Evolutionary conservation across 305 asterid species (phyloP), one percentile per base, ranked within the genome.

Genomic region (Caryopteris hybrid): DNA sequence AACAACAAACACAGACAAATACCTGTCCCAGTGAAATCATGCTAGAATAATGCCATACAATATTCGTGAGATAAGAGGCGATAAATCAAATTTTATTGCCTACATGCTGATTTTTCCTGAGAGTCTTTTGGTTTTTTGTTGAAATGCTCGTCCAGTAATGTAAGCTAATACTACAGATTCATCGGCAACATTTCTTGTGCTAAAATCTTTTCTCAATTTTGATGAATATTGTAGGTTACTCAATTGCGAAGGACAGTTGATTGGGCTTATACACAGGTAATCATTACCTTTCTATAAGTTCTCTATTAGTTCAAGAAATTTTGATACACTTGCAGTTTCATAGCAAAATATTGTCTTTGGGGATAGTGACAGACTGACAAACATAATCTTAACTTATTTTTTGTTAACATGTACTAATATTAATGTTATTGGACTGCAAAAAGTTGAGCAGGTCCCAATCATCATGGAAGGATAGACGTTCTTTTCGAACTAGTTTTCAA

Each of bases 381-480:
- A 41, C 31, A 42, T 51, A 47, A 25, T 48, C 65, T 54, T 34
- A 31, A 55, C 22, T 38, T 62, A 16, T 60, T 64, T 54, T 50
- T 61, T 12, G 17, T 60, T 65, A 8, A 48, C 54, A 51, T 45
- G 8, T 22, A 38, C 88, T 88, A 76, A 86, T 81, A 79, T 75
- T 61, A 48, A 31, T 74, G 48, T 58, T 66, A 20, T 71, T 81
- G 81, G 71, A 61, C 42, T 74, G 76, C 72, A 72, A 80, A 73
- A 87, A 93, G 99, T 69, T 82, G 82, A 83, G 79, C 93, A 91
- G 98, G 81, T 81, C 87, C 58, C 90, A 81, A 62, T 61, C 90
- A 56, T 69, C 95, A 27, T 69, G 83, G 88, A 89, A 81, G 72
- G 72, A 75, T 61, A 61, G 86, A 18, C 76, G 77, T 55, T 81